Base-by-base conservation (phyloP, 805 yeast species). In the Wickerhamiella brachini region DNA sequence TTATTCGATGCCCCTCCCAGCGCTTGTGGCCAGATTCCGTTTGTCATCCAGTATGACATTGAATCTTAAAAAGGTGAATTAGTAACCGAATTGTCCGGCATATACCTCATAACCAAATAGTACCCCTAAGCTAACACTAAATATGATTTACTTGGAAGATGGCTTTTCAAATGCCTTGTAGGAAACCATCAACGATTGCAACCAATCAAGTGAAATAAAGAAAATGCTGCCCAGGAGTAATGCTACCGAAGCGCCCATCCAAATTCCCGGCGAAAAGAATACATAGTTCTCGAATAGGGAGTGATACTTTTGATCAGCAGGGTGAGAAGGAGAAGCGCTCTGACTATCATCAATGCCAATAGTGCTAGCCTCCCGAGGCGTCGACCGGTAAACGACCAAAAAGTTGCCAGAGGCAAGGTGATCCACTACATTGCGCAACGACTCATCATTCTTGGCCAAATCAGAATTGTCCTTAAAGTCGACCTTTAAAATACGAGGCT, bases 101-200 rank as follows among this genome's bases (percentile, higher is more conserved):
- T 34, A 34, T n/a, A 6, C 38, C 10, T 6, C 10, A 6, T 10
- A 26, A 26, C 34, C 15, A 9, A 3, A 29, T 9, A 29, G 34
- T 9, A 29, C 41, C 41, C 41, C 41, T 37, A n/a, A n/a, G n/a
- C n/a, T n/a, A n/a, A n/a, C n/a, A n/a, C n/a, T n/a, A n/a, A n/a
- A 10, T 31, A 4, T 39, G 9, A 41, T 12, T 20, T 21, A 41
- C n/a, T 21, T 45, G 3, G 45, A 20, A 22, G 76, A 71, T 52
- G 76, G 81, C 68, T 80, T 85, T 53, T 86, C 95, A 61, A 88
- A 81, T 13, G 95, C 81, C 57, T 79, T 79, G 71, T 88, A 87
- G 61, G 90, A 77, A 58, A 88, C 83, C 62, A 83, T 81, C 57
- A 88, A 67, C 20, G 81, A 71, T 22, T 78, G 63, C 47, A 86